A percentile compares a stretch with the other conserved stretches of the same genome.
phyloP scores from a whole-genome alignment of 2,329 filamentous ascomycete genomes.

The Trichoderma cornu-damae region DNA sequence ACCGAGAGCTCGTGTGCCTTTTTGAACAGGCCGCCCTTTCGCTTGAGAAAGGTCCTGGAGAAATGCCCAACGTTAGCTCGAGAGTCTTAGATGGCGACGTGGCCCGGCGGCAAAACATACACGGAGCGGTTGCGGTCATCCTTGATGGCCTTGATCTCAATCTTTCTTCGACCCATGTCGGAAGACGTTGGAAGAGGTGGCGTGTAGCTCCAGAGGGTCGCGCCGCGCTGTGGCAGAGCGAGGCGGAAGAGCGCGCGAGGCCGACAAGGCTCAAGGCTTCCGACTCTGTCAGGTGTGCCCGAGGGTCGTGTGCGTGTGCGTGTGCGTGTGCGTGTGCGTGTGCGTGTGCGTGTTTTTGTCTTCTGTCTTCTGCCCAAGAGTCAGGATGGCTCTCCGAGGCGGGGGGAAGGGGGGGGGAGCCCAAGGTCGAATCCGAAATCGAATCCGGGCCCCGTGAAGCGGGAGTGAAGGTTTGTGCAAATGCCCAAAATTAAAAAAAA shows the following conservation, averaged over 20 bases:
- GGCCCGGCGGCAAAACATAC: conserved; percentile 56
- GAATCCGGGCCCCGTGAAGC: conserved; percentile 2
- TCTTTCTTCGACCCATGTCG: conserved; percentile 96
- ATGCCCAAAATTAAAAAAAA: too few relatives aligned
- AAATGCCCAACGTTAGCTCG: conserved; percentile 23
- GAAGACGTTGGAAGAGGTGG: too few relatives aligned
- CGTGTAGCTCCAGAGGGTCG: conserved; percentile 17
- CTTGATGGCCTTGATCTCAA: conserved; percentile 99
- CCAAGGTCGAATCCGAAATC: background rate
- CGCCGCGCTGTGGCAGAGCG: conserved; percentile 22
- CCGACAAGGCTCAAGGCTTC: background rate
- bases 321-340: too few relatives aligned
- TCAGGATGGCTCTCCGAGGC: too few relatives aligned
- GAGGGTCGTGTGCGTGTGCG: background rate
- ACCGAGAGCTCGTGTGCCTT: conserved; percentile 98
- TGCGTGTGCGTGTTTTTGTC: too few relatives aligned
- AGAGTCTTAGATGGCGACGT: conserved; percentile 4
- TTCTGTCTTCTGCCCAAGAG: too few relatives aligned
- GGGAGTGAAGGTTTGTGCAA: conserved; percentile 13
- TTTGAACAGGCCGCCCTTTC: conserved; percentile 98
- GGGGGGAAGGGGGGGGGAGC: background rate
- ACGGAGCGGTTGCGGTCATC: conserved; percentile 96
- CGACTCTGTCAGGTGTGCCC: background rate
- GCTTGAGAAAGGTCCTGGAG: conserved; percentile 88
- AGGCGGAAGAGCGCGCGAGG: conserved; percentile 7